phyloP scores from a whole-genome alignment of 192 early-diverging fungal species.

The Backusella liffmaniae region DNA sequence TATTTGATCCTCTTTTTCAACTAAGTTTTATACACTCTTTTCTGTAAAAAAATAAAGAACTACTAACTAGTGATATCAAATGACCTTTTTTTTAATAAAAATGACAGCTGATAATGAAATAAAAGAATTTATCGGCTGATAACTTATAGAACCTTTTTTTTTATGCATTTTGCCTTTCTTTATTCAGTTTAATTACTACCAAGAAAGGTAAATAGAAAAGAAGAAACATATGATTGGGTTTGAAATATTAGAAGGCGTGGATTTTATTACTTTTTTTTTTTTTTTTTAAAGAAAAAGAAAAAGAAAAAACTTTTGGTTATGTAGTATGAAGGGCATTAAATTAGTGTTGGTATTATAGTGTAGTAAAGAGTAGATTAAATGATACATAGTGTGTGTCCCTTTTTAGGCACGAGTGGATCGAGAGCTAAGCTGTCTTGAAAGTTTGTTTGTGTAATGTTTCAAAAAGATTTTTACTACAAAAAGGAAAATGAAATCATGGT shows the following conservation, averaged over 20 bases:
- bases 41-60: too few relatives aligned
- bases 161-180: background rate
- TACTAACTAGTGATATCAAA: background rate
- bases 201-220: background rate
- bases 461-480: constrained; percentile 1
- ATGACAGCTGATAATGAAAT: constrained; percentile 3
- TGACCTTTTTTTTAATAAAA: background rate
- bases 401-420: constrained; percentile 1
- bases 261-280: background rate
- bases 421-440: constrained; percentile 6
- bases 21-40: background rate
- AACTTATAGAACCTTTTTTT: background rate
- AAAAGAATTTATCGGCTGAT: background rate
- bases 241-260: background rate
- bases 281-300: background rate
- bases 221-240: background rate
- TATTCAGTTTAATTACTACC: background rate
- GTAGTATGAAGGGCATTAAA: background rate
- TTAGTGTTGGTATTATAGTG: background rate
- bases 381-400: background rate
- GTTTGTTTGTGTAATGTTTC: constrained; percentile 7
- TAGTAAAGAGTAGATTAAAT: background rate
- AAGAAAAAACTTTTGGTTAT: background rate
- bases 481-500: constrained; percentile 9
- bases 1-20: background rate